Conservation (phyloP, 75 land plant genomes). For the Cunninghamia lanceolata region DNA sequence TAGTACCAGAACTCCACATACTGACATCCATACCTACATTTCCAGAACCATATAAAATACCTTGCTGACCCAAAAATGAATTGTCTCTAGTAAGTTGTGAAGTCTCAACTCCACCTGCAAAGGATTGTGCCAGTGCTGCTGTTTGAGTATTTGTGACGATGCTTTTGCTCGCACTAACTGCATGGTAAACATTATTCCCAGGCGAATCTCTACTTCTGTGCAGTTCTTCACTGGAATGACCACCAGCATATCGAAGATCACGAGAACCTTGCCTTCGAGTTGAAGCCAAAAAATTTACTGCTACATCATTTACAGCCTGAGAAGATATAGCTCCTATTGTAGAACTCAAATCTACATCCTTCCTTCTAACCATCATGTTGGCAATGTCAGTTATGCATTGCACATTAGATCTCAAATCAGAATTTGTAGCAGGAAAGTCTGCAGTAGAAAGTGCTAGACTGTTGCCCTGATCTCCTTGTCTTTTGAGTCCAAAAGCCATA, state of each 20-base stretch:
- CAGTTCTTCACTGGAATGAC: conserved; percentile 3
- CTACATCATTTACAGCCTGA: background rate
- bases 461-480: background rate
- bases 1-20: background rate
- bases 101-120: background rate
- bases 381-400: background rate
- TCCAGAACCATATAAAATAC: conserved; percentile 11
- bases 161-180: background rate
- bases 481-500: background rate
- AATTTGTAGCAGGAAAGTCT: background rate
- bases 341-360: background rate
- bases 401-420: background rate
- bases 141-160: background rate
- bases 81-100: background rate
- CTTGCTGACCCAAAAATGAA: background rate
- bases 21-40: conserved; percentile 6
- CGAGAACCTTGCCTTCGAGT: background rate
- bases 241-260: background rate
- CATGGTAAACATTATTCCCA: background rate
- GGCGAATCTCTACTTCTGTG: background rate
- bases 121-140: background rate
- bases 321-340: conserved; percentile 2
- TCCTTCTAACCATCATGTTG: background rate
- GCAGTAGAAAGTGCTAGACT: background rate
- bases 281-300: background rate